Base-by-base conservation (phyloP, 768 basidiomycete genomes). In the Boletus reticulatus region DNA sequence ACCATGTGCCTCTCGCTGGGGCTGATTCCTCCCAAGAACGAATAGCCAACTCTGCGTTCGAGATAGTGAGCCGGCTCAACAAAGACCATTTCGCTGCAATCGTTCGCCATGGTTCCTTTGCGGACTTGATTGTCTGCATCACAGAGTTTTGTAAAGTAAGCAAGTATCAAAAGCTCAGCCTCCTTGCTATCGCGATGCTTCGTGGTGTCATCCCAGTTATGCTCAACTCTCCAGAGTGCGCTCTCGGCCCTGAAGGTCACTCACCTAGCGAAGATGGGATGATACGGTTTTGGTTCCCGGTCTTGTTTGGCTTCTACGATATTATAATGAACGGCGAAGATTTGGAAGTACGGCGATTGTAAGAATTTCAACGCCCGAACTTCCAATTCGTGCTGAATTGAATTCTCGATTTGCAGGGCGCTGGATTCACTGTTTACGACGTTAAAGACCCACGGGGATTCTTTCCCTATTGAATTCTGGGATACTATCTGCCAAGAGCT, bases 311-410 rank as follows among this genome's bases (percentile, higher is more conserved):
- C n/a, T 98, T 98, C 76, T 98, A 95, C 73, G 97, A 98, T 70
- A 96, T 99, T 52, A 96, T 99, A 69, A 98, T 99, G 96, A 98
- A 97, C 58, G 97, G 94, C 17, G 97, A 98, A 70, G 97, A 99
- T 67, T 76, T 99, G 27, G 97, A 99, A 81, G 94, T 99, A 50
- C 85, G 97, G 63, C 83, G 95, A 67, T 72, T 98, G 97, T 99
- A 68, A 75, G 93, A 79, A 13, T 51, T 50, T 32, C n/a, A 41
- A 37, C 37, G n/a, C 14, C 19, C 34, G 29, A 17, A 6, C 31
- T n/a, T 45, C 6, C 52, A 13, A 36, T 46, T 48, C 56, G 27
- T 55, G 37, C 50, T 50, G 53, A n/a, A 50, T 50, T 59, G 46
- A 57, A 47, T 41, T 20, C 43, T 46, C 29, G 12, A 9, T 43